phyloP scores from a whole-genome alignment of 1,284 basidiomycete species.

The Amylostereum chailletii region DNA sequence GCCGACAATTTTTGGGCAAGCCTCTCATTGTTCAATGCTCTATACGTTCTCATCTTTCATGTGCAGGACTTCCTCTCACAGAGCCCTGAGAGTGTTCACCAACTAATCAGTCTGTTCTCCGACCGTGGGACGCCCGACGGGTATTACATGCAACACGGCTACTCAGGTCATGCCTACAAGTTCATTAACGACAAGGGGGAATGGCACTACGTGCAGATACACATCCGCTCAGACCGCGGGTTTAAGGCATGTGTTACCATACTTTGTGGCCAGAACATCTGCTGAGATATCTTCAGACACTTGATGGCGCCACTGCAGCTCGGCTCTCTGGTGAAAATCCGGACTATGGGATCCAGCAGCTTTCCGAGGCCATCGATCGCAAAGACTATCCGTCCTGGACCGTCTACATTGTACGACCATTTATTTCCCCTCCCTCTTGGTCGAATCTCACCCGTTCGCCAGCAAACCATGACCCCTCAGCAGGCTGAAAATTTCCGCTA shows the following conservation, averaged over 20 bases:
- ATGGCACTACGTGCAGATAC: slow-evolving; percentile 81
- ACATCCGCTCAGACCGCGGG: slow-evolving; percentile 68
- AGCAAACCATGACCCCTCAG: slow-evolving; percentile 81
- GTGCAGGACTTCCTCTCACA: slow-evolving; percentile 79
- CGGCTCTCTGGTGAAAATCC: slow-evolving; percentile 68
- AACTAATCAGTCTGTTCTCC: slow-evolving; percentile 83
- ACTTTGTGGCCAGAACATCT: no score
- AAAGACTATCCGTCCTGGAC: slow-evolving; percentile 77
- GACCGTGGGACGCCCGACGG: slow-evolving; percentile 90
- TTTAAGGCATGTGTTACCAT: slow-evolving; percentile 35
- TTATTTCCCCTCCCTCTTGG: not conserved
- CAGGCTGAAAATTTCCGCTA: slow-evolving; percentile 89
- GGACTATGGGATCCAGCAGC: slow-evolving; percentile 69
- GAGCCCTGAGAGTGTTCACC: slow-evolving; percentile 89
- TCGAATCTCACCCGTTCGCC: not conserved
- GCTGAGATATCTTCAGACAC: slow-evolving; percentile 27
- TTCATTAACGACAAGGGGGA: slow-evolving; percentile 76
- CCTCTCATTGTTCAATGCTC: not conserved
- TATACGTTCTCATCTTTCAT: not conserved
- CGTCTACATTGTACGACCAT: slow-evolving; percentile 53
- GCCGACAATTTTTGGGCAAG: slow-evolving; percentile 72
- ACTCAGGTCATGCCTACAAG: slow-evolving; percentile 89
- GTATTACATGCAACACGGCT: slow-evolving; percentile 80
- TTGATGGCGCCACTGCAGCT: slow-evolving; percentile 45
- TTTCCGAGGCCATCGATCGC: slow-evolving; percentile 76